phyloP scores from a whole-genome alignment of 1,284 basidiomycete species.

The Ustilago bromivora region DNA sequence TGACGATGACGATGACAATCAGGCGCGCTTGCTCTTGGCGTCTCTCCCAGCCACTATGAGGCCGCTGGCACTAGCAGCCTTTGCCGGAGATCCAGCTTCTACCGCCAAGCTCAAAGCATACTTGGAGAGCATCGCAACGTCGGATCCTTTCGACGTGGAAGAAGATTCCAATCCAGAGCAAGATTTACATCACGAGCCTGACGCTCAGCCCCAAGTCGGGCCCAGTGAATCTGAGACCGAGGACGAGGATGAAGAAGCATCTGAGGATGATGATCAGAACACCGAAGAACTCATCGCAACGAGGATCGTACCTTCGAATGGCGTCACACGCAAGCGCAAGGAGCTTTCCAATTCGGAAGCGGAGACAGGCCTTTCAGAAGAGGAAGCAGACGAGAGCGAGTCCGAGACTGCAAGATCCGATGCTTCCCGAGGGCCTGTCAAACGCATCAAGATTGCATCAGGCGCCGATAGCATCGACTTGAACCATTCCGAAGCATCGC shows the following conservation, averaged over 20 bases:
- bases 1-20: conserved; percentile 15
- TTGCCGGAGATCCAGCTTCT: conserved; percentile 20
- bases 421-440: conserved; percentile 10
- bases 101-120: conserved; percentile 18
- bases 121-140: conserved; percentile 24
- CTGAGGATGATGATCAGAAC: conserved; percentile 10
- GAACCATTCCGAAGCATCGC: not conserved
- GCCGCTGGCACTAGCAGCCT: conserved; percentile 22
- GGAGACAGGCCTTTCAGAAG: conserved; percentile 8
- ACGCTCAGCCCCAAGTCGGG: conserved; percentile 4
- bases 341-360: conserved; percentile 6
- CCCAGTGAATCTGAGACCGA: conserved; percentile 13
- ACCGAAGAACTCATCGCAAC: not conserved
- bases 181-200: conserved; percentile 3
- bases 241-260: conserved; percentile 8
- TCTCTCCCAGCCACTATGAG: conserved; percentile 24
- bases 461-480: conserved; percentile 9
- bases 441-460: conserved; percentile 35
- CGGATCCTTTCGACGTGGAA: conserved; percentile 23
- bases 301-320: conserved; percentile 9
- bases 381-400: conserved; percentile 2
- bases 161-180: conserved; percentile 13
- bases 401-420: conserved; percentile 25
- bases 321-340: conserved; percentile 27
- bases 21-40: conserved; percentile 15